These are phyloP conservation scores for Echites panduratus DNA, from an alignment of 257 asterid species.

Conservation along the genomic window DNA sequence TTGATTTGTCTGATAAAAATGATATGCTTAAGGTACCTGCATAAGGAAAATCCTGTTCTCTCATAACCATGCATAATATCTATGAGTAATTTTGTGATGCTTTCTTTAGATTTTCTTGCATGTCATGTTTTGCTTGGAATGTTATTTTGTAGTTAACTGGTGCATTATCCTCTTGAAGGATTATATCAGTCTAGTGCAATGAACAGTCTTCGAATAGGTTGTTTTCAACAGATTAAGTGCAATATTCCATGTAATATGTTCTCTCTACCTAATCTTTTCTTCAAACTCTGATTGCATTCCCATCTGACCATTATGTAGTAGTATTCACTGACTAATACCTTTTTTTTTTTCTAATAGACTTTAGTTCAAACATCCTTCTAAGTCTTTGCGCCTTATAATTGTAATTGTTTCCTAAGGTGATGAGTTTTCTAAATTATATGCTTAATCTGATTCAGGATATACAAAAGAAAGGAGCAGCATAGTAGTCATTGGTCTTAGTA, in stretches of 20 bases:
- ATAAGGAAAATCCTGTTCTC: background rate
- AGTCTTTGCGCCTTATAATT: background rate
- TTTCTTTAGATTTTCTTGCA: background rate
- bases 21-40: background rate
- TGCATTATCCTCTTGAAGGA: background rate
- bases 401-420: background rate
- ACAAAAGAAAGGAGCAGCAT: slow-evolving; percentile 88
- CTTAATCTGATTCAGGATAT: slow-evolving; percentile 46
- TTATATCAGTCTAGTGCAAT: background rate
- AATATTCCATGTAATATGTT: background rate
- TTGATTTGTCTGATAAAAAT: background rate
- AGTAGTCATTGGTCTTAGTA: slow-evolving; percentile 76
- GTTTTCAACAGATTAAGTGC: background rate
- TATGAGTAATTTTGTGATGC: background rate
- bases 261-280: background rate
- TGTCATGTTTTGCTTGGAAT: background rate
- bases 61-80: background rate
- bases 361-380: background rate
- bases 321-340: background rate
- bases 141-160: slow-evolving; percentile 2
- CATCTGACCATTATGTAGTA: background rate
- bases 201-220: background rate
- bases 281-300: background rate
- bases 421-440: background rate
- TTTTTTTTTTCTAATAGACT: background rate